phyloP scores from a whole-genome alignment of 768 basidiomycete species.

The Melanogaster broomeanus region DNA sequence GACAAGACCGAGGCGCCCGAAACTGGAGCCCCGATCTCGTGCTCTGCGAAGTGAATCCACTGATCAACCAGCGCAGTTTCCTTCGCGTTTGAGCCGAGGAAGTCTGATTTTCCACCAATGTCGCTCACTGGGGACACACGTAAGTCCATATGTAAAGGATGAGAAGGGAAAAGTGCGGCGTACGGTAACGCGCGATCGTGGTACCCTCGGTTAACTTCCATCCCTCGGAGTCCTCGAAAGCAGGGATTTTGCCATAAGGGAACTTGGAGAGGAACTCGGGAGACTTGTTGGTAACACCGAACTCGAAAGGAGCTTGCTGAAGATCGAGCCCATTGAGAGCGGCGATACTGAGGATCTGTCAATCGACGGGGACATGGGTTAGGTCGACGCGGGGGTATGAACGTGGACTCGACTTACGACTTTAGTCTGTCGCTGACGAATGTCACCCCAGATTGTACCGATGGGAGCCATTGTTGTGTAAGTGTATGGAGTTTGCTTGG shows the following conservation, averaged over 20 bases:
- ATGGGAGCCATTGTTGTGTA: conserved; percentile 11
- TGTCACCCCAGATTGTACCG: conserved; percentile 16
- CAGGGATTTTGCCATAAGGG: conserved; percentile 17
- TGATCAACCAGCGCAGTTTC: conserved; percentile 17
- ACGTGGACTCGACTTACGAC: conserved; percentile 1
- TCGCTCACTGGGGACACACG: conserved; percentile 6
- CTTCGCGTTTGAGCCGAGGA: conserved; percentile 14
- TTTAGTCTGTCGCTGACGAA: conserved; percentile 16
- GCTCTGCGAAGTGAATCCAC: conserved; percentile 21
- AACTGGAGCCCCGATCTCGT: conserved; percentile 2
- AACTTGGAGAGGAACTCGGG: conserved; percentile 14
- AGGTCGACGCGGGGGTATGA: not conserved
- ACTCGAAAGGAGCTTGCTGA: conserved; percentile 1
- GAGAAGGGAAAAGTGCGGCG: not conserved
- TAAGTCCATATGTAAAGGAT: not conserved
- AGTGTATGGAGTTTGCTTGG: not conserved
- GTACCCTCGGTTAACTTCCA: conserved; percentile 16
- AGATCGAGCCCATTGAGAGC: conserved; percentile 18
- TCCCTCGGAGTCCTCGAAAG: conserved; percentile 19
- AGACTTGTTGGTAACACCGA: conserved; percentile 10
- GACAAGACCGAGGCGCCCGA: not conserved
- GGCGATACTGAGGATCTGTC: conserved; percentile 21
- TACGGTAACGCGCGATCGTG: conserved; percentile 19
- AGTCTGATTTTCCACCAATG: conserved; percentile 7
- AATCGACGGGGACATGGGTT: not conserved